A percentile compares a stretch with the other conserved stretches of the same genome.
These are phyloP conservation scores for Pseudogymnoascus sp. DNA, from an alignment of 2,329 filamentous ascomycete species.

Conservation along the genomic window DNA sequence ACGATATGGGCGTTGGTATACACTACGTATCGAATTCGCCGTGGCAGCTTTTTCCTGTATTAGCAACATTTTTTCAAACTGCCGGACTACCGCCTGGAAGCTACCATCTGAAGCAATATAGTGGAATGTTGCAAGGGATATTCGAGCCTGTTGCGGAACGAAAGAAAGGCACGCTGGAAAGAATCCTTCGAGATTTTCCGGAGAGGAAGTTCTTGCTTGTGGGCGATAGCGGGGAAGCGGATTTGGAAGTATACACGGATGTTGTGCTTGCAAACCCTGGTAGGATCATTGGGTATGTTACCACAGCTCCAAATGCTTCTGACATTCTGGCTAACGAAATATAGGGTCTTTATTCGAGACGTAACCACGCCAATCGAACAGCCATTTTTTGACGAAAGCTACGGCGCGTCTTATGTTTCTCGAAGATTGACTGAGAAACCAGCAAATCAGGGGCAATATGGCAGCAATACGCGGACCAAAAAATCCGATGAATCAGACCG, in stretches of 20 bases:
- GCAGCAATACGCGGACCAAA: slow-evolving; percentile 8
- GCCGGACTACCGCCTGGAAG: slow-evolving; percentile 79
- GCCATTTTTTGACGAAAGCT: slow-evolving; percentile 61
- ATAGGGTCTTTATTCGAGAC: slow-evolving; percentile 77
- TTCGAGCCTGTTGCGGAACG: slow-evolving; percentile 95
- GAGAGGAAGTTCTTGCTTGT: slow-evolving; percentile 82
- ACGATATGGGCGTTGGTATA: slow-evolving; percentile 72
- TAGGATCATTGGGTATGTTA: slow-evolving; percentile 51
- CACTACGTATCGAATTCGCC: slow-evolving; percentile 99
- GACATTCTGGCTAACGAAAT: neutral
- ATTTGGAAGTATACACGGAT: slow-evolving; percentile 94
- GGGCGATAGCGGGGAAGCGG: slow-evolving; percentile 92
- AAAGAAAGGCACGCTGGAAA: slow-evolving; percentile 81
- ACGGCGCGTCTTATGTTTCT: slow-evolving; percentile 28
- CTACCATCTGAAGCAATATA: slow-evolving; percentile 92
- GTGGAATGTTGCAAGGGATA: slow-evolving; percentile 93
- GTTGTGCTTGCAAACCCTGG: slow-evolving; percentile 78
- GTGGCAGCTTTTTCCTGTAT: slow-evolving; percentile 90
- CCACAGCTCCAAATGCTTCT: slow-evolving; percentile 21
- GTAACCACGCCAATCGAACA: slow-evolving; percentile 71
- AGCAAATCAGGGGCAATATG: slow-evolving; percentile 10
- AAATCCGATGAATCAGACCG: slow-evolving; percentile 2
- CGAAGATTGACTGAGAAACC: slow-evolving; percentile 17
- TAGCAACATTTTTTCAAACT: slow-evolving; percentile 74
- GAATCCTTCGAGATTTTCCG: slow-evolving; percentile 82